These are phyloP conservation scores for Nevesoporus exiguus DNA, from an alignment of 768 basidiomycete species.

Conservation along the genomic window DNA sequence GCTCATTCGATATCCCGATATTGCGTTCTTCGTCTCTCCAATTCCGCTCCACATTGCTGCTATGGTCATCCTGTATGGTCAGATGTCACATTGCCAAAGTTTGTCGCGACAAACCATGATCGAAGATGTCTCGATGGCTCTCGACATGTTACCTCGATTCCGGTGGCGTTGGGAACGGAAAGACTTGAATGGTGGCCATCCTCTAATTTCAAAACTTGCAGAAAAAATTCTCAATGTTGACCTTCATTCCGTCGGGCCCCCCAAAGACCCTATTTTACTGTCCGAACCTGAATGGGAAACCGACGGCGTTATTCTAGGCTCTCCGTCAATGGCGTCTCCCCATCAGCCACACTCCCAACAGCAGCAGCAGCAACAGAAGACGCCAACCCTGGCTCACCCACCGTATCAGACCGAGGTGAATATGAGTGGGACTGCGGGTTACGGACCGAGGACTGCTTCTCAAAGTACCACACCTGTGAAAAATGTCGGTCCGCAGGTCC, in stretches of 20 bases:
- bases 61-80: conserved; percentile 87
- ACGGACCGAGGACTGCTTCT: conserved; percentile 26
- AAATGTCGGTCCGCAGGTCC: conserved; percentile 14
- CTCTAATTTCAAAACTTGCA: conserved; percentile 79
- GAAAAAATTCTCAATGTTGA: conserved; percentile 76
- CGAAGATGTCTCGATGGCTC: conserved; percentile 83
- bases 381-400: conserved; percentile 36
- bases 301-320: conserved; percentile 31
- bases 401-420: conserved; percentile 33
- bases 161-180: conserved; percentile 92
- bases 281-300: conserved; percentile 46
- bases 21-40: conserved; percentile 85
- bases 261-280: conserved; percentile 40
- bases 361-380: conserved; percentile 33
- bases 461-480: conserved; percentile 32
- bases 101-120: conserved; percentile 62
- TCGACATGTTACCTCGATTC: conserved; percentile 85
- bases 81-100: conserved; percentile 73
- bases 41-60: conserved; percentile 87
- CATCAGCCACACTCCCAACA: conserved; percentile 25
- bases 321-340: conserved; percentile 26
- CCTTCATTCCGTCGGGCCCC: conserved; percentile 50
- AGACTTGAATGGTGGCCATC: conserved; percentile 74
- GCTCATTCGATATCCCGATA: conserved; percentile 80
- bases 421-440: conserved; percentile 18